Conservation (phyloP, 352 stramenopile genomes). For the Phytophthora tubulina region DNA sequence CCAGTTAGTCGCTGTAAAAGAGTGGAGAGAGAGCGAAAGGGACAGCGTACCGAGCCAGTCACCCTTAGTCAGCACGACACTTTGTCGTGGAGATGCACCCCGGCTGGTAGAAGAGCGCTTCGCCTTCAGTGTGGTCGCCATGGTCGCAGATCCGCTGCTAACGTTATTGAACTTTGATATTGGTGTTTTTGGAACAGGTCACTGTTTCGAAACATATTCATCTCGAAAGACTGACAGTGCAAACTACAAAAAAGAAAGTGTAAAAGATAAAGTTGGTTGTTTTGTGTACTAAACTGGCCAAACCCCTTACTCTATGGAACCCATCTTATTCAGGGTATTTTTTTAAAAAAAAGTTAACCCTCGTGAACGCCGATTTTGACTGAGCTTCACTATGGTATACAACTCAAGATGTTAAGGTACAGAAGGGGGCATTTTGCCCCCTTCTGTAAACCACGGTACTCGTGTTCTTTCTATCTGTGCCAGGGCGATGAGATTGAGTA, state of each 20-base stretch:
- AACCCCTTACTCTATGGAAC: too few species aligned
- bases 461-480: neutral
- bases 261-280: too few species aligned
- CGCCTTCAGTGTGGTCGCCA: too few species aligned
- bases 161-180: too few species aligned
- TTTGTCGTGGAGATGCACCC: constrained; percentile 1
- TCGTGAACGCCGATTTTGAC: constrained; percentile 5
- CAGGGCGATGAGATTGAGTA: neutral
- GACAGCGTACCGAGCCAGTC: constrained; percentile 37
- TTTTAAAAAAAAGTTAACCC: too few species aligned
- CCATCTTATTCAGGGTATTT: too few species aligned
- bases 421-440: neutral
- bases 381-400: neutral
- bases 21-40: neutral
- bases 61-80: constrained; percentile 29
- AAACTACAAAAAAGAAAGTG: too few species aligned
- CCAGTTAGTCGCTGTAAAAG: neutral
- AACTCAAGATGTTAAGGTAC: constrained; percentile 4
- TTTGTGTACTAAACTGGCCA: too few species aligned
- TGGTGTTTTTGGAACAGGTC: too few species aligned
- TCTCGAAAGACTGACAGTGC: too few species aligned
- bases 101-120: constrained; percentile 7
- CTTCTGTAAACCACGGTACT: constrained; percentile 7
- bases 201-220: too few species aligned
- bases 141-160: too few species aligned